phyloP scores from a whole-genome alignment of 2,329 filamentous ascomycete genomes.

The Macrophomina tecta region DNA sequence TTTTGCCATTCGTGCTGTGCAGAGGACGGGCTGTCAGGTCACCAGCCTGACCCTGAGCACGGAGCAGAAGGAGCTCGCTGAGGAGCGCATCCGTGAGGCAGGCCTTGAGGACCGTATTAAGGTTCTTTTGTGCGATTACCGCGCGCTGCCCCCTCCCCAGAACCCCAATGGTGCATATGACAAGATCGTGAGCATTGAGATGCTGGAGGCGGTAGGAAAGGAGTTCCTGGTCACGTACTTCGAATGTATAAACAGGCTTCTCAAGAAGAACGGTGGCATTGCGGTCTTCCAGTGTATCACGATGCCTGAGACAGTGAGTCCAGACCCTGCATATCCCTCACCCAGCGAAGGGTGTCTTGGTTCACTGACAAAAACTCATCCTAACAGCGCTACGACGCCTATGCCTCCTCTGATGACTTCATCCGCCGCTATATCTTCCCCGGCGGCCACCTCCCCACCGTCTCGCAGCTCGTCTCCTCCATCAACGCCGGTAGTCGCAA shows the following conservation, averaged over 20 bases:
- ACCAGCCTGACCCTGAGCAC: conserved; percentile 72
- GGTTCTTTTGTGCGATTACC: conserved; percentile 73
- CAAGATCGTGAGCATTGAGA: conserved; percentile 77
- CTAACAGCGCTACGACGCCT: conserved; percentile 63
- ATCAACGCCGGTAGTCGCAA: conserved; percentile 67
- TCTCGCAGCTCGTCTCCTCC: conserved; percentile 68
- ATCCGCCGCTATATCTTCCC: conserved; percentile 81
- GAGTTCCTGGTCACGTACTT: conserved; percentile 74
- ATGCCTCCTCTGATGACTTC: conserved; percentile 72
- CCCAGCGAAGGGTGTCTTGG: background rate
- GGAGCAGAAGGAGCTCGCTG: conserved; percentile 72
- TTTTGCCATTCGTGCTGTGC: conserved; percentile 73
- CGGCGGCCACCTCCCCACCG: conserved; percentile 73
- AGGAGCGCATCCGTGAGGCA: conserved; percentile 66
- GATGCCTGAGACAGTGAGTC: conserved; percentile 66
- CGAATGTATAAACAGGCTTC: conserved; percentile 63
- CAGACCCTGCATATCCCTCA: background rate
- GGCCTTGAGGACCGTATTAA: conserved; percentile 66
- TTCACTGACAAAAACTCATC: background rate
- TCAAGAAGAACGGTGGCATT: conserved; percentile 71
- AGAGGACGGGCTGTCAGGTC: conserved; percentile 69
- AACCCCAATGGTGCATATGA: conserved; percentile 61
- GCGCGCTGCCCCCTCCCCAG: conserved; percentile 59
- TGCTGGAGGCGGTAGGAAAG: conserved; percentile 75
- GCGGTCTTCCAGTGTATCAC: conserved; percentile 79